Evolutionary conservation across 176 grass and related monocot genomes (phyloP).

Genomic region (Ensete glaucum): DNA sequence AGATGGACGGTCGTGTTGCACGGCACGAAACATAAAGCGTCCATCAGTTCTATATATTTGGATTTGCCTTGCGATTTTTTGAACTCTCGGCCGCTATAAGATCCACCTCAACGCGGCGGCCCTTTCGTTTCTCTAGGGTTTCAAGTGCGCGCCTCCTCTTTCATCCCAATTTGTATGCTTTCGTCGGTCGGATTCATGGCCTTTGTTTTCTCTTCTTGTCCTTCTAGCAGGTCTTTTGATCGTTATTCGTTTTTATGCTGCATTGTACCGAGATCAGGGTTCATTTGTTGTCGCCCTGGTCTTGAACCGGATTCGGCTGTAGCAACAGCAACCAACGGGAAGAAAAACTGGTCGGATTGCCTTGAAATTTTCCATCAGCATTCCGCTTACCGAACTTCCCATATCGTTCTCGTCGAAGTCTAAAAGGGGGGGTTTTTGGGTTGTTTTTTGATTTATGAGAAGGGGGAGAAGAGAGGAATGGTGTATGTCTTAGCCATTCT

Average conservation of each 20-base stretch:
- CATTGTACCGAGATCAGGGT: constrained; percentile 32
- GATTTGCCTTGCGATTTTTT: no score
- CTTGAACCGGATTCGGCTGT: constrained; percentile 32
- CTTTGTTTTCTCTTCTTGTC: background rate
- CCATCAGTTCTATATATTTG: no score
- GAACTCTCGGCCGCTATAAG: background rate
- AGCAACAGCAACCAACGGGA: constrained; percentile 25
- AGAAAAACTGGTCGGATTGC: constrained; percentile 36
- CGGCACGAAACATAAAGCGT: no score
- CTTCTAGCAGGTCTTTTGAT: background rate
- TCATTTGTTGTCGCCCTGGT: background rate
- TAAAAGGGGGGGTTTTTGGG: background rate
- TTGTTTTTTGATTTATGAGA: constrained; percentile 14
- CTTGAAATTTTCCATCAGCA: constrained; percentile 13
- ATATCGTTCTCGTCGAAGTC: background rate
- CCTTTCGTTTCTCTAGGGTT: background rate
- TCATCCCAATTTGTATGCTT: background rate
- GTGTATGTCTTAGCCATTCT: constrained; percentile 43
- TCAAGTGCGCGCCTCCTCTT: background rate
- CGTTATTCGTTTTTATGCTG: constrained; percentile 1
- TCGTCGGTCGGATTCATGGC: background rate
- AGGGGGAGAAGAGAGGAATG: constrained; percentile 42
- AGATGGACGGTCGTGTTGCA: no score
- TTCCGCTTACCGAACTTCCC: constrained; percentile 35
- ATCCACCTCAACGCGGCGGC: background rate